phyloP scores from a whole-genome alignment of 768 basidiomycete genomes.

The Suillus cothurnatus region DNA sequence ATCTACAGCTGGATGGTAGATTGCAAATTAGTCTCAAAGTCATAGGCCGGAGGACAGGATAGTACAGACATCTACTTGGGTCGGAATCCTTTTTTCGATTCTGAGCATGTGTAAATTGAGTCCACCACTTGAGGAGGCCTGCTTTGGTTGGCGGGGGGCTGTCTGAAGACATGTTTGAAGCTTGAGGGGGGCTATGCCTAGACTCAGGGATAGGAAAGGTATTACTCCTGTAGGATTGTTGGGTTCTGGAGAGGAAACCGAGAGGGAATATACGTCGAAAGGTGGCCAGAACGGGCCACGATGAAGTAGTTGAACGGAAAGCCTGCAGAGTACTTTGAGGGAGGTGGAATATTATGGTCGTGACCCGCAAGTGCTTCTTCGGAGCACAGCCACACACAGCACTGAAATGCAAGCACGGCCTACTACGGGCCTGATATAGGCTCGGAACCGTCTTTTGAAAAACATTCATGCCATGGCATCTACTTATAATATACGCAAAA shows the following conservation, averaged over 20 bases:
- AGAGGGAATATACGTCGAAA: conserved; percentile 4
- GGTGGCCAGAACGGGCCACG: conserved; percentile 22
- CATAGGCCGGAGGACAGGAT: conserved; percentile 1
- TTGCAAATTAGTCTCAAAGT: conserved; percentile 1
- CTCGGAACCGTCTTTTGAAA: neutral
- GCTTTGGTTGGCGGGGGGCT: conserved; percentile 49
- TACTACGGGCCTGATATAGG: neutral
- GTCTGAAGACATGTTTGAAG: conserved; percentile 31
- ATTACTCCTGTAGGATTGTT: conserved; percentile 1
- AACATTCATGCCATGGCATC: neutral
- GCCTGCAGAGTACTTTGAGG: neutral
- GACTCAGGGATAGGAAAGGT: conserved; percentile 6
- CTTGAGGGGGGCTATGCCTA: conserved; percentile 1
- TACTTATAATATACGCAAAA: neutral
- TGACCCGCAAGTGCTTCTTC: conserved; percentile 8
- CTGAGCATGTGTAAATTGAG: conserved; percentile 68
- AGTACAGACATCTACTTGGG: conserved; percentile 39
- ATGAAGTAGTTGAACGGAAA: conserved; percentile 10
- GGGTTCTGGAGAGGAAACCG: neutral
- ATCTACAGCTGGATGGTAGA: conserved; percentile 23
- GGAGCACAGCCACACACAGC: conserved; percentile 9
- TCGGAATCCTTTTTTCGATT: conserved; percentile 59
- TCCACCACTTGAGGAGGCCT: conserved; percentile 82
- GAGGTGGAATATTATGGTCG: conserved; percentile 3
- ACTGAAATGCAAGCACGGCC: neutral